Evolutionary conservation across 1,139 yeast genomes (phyloP).

Genomic region (Sugiyamaella grinbergsii): DNA sequence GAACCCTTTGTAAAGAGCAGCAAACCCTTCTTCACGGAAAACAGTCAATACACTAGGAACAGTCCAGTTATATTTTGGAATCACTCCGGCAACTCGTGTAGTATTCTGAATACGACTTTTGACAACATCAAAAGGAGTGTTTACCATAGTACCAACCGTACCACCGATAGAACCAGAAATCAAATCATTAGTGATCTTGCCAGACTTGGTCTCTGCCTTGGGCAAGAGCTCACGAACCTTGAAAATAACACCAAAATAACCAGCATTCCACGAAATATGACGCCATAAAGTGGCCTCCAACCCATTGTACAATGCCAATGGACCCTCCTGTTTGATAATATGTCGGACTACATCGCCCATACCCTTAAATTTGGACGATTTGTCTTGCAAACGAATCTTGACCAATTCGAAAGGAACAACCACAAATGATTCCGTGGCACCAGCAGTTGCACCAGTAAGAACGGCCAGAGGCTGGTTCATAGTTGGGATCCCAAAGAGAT

Average conservation of each 20-base stretch:
- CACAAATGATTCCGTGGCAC: slow-evolving; percentile 94
- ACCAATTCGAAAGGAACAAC: slow-evolving; percentile 95
- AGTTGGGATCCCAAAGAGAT: slow-evolving; percentile 64
- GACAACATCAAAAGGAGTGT: slow-evolving; percentile 97
- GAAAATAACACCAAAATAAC: slow-evolving; percentile 93
- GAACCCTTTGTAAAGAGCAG: slow-evolving; percentile 86
- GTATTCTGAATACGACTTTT: slow-evolving; percentile 96
- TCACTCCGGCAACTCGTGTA: slow-evolving; percentile 60
- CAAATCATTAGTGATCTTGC: slow-evolving; percentile 82
- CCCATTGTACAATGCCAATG: slow-evolving; percentile 86
- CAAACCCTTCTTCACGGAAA: slow-evolving; percentile 82
- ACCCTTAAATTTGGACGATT: slow-evolving; percentile 76
- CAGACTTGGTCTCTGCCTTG: slow-evolving; percentile 63
- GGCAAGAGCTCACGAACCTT: slow-evolving; percentile 83
- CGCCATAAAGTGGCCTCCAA: slow-evolving; percentile 97
- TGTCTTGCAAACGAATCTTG: slow-evolving; percentile 88
- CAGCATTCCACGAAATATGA: slow-evolving; percentile 96
- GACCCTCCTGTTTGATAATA: slow-evolving; percentile 74
- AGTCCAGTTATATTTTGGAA: slow-evolving; percentile 88
- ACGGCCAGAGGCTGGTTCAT: slow-evolving; percentile 84
- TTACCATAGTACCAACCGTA: slow-evolving; percentile 87
- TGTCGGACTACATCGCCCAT: slow-evolving; percentile 79
- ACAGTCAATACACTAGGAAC: slow-evolving; percentile 76
- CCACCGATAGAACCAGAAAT: slow-evolving; percentile 96
- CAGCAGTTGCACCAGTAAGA: slow-evolving; percentile 97